Evolutionary conservation across 257 asterid species (phyloP), one percentile per base, ranked within the genome.

Genomic region (Thymus mandschuricus): DNA sequence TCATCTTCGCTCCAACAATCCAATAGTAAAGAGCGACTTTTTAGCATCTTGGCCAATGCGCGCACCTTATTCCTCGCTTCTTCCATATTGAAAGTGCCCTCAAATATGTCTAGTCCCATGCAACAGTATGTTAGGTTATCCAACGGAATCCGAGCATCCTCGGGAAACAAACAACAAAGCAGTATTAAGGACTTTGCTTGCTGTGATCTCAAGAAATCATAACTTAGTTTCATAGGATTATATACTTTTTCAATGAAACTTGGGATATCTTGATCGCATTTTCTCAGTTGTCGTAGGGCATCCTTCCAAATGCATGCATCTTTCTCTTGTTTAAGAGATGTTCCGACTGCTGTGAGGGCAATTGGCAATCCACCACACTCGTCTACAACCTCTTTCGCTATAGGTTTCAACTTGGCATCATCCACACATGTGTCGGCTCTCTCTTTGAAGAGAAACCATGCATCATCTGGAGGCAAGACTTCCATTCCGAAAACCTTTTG

Each of bases 291-390:
- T 4, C 1, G 6, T 0, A 77, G 70, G 6, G 73, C 81, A 70
- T 75, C 60, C 30, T 59, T 21, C 86, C 82, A 81, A 3, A 5
- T 3, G 7, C 12, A n/a, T 3, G 3, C 9, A 0, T 3, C n/a
- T 33, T 13, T 13, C 44, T 66, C 31, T 43, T 31, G 3, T 40
- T 34, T 73, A 2, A 78, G 56, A 0, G 79, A 70, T 6, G 11
- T 1, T 0, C 69, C 77, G 38, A 83, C 80, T 2, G 66, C 66
- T 44, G 40, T 45, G 8, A 80, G 78, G 30, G 85, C 80, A 5
- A 83, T 49, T 0, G 82, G 83, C 69, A 73, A 66, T 31, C 80
- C 75, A 9, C 10, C 60, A 66, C 85, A 83, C 71, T 81, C 77
- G 10, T 28, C 1, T 7, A 43, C 76, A 3, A 84, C 65, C 1